Evolutionary conservation across 192 early-diverging fungal species (phyloP), one percentile per base, ranked within the genome.

Genomic region (Backusella westeae): DNA sequence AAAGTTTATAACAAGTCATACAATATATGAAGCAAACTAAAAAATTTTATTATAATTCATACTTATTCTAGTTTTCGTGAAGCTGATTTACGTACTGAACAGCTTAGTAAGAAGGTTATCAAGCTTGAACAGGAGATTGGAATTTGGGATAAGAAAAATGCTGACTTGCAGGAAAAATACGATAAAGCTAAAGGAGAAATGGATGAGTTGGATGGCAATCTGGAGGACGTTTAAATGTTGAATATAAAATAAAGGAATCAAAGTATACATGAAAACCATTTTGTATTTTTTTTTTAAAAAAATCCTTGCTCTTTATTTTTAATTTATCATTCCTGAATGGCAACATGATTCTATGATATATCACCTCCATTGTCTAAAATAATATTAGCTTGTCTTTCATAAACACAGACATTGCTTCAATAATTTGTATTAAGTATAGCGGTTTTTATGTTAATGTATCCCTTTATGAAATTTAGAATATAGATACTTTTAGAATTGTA

Each of bases 41-140:
- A 42, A 12, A 8, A n/a, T n/a, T n/a, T 26, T 42, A 17, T 46
- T 32, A 59, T 63, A 29, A 38, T n/a, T 63, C 4, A 17, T 17
- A 34, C 1, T 3, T 67, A 42, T 44, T n/a, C 4, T 71, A 83
- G 81, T 34, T 83, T 72, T 71, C 75, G 71, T 69, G 82, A 88
- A 71, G 89, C 93, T 73, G 95, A 96, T 82, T 87, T 98, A 66
- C 87, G 87, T 81, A 87, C 92, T 78, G 96, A 98, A 81, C 89
- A 89, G 79, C 88, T 93, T 78, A 93, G 95, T 83, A 93, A 95
- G 80, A 93, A 91, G 85, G 88, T 91, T 56, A 85, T 89, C 53
- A 90, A 93, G 79, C 81, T 96, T 81, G 94, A 97, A 78, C 84
- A 85, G 71, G 93, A 98, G 75, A 85, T 87, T 74, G 80, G 82